These are phyloP conservation scores for Candida incommunis DNA, from an alignment of 805 yeast genomes.

Conservation along the genomic window DNA sequence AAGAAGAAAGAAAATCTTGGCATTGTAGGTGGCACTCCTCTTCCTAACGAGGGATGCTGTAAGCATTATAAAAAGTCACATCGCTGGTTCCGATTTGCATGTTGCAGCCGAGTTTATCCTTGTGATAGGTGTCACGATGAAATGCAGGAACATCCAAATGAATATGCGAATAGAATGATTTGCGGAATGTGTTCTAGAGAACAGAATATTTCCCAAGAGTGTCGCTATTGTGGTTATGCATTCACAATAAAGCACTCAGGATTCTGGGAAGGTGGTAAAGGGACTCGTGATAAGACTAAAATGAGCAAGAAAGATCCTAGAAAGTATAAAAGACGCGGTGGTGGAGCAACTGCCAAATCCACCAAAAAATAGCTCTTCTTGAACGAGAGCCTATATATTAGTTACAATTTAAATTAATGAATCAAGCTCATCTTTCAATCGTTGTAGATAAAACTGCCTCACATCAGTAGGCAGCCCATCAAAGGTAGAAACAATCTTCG, in stretches of 20 bases:
- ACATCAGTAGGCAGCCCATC: slow-evolving; percentile 16
- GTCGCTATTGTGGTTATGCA: slow-evolving; percentile 23
- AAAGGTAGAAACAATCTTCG: slow-evolving; percentile 14
- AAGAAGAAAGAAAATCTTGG: slow-evolving; percentile 16
- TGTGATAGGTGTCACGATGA: slow-evolving; percentile 29
- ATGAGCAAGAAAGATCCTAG: slow-evolving; percentile 30
- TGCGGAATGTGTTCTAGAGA: slow-evolving; percentile 30
- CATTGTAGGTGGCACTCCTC: slow-evolving; percentile 23
- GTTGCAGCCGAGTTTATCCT: slow-evolving; percentile 28
- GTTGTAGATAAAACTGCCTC: slow-evolving; percentile 16
- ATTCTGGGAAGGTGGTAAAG: slow-evolving; percentile 33
- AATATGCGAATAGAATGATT: slow-evolving; percentile 26
- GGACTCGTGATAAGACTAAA: slow-evolving; percentile 25
- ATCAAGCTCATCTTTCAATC: slow-evolving; percentile 18
- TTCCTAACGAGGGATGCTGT: slow-evolving; percentile 26
- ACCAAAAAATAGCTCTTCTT: not conserved
- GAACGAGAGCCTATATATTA: too few relatives aligned
- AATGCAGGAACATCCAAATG: slow-evolving; percentile 22
- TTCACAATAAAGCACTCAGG: slow-evolving; percentile 21
- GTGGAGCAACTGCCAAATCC: not conserved
- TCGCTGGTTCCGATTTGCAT: slow-evolving; percentile 30
- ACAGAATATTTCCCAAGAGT: slow-evolving; percentile 23
- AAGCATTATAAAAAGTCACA: slow-evolving; percentile 26
- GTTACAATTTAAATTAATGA: not conserved
- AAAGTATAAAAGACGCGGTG: slow-evolving; percentile 19